Conservation (phyloP, 352 stramenopile genomes). For the Phytophthora quininea region DNA sequence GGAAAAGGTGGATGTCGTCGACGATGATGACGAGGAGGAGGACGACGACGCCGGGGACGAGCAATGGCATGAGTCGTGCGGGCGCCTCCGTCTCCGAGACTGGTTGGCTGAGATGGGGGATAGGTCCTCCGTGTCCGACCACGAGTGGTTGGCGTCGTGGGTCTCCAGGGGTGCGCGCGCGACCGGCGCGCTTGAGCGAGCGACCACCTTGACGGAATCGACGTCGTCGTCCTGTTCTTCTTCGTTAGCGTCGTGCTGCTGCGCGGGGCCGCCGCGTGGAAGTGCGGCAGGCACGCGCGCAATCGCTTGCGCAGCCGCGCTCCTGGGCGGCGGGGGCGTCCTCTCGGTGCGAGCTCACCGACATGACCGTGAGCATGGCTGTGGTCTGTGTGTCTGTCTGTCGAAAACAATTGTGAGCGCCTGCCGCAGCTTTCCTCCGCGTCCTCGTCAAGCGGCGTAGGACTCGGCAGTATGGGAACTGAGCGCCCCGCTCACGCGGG, state of each 20-base stretch:
- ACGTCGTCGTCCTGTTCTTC: neutral
- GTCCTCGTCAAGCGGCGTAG: neutral
- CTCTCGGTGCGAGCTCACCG: conserved; percentile 8
- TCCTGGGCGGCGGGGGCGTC: conserved; percentile 9
- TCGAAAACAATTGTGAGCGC: conserved; percentile 26
- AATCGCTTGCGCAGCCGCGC: conserved; percentile 36
- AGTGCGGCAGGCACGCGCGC: conserved; percentile 32
- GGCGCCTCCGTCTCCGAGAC: conserved; percentile 22
- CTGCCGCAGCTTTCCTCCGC: conserved; percentile 26
- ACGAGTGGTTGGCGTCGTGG: conserved; percentile 37
- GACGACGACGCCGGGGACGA: conserved; percentile 27
- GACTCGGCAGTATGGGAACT: too few relatives aligned
- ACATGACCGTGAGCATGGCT: conserved; percentile 32
- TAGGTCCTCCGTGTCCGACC: conserved; percentile 54
- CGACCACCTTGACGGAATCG: conserved; percentile 8
- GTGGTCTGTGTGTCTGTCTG: neutral
- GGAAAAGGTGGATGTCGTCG: conserved; percentile 41
- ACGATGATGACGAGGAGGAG: conserved; percentile 30
- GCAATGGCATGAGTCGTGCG: conserved; percentile 24
- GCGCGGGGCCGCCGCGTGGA: conserved; percentile 11
- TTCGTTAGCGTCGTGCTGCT: conserved; percentile 11
- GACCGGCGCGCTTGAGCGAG: conserved; percentile 2
- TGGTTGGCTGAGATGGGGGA: conserved; percentile 25
- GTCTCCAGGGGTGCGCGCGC: conserved; percentile 9
- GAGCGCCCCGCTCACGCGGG: conserved; percentile 37